Evolutionary conservation across 2,329 filamentous ascomycete species (phyloP), one percentile per base, ranked within the genome.

Genomic region (Cladosporium austrohemisphaericum): DNA sequence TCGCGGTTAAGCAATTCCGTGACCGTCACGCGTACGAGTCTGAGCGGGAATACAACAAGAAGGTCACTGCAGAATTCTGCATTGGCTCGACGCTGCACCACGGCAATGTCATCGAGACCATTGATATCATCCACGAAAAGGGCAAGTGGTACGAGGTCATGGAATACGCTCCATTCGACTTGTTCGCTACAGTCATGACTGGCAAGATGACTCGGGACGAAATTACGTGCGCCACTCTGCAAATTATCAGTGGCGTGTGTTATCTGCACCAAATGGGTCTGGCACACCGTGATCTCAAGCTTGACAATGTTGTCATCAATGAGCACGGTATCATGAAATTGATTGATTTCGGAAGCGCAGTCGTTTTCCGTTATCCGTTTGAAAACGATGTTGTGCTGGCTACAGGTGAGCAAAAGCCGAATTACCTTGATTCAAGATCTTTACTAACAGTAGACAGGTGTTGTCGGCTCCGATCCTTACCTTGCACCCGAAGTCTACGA

Each of bases 131-230:
- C 9, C 88, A 94, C 58, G 93, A 98, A 70, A 93, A 92, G 68
- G 83, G 82, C 43, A 90, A 86, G 56, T 98, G 93, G 89, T 98
- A 90, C 63, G 92, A 97, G 64, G 93, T 98, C 33, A 98, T 98
- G 93, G 93, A 98, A 65, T 98, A 95, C 64, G 93, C 91, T 9
- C 93, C 93, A 0, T 98, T 78, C 63, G 93, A 98, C 67, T 78
- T 98, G 23, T 98, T 98, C 66, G 93, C 93, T 10, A 95, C 94
- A 56, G 93, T 98, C 57, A 98, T 98, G 93, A 97, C 93, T 0
- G 93, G 93, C 28, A 95, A 90, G 71, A 98, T 98, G 93, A 81
- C 82, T 32, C 83, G 89, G 52, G 86, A 95, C 59, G 93, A 98
- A 67, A 81, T 97, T 52, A 84, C 84, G 3, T 98, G 93, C 69